Base-by-base conservation (phyloP, 306 rosid genomes). In the Ochetophila trinervis region DNA sequence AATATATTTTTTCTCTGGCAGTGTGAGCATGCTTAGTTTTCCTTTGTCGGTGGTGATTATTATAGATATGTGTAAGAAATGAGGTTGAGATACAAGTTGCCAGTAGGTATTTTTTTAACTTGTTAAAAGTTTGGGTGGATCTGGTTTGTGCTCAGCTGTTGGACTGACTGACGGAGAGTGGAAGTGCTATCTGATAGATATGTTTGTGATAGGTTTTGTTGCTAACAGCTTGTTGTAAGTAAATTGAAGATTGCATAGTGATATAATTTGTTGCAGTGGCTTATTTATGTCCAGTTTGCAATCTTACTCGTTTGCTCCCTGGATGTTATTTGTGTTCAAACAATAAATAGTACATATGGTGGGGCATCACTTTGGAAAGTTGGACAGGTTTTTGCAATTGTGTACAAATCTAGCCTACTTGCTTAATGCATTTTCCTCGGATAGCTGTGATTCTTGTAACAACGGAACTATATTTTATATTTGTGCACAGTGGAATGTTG, bases 61-160 rank as follows among this genome's bases (percentile, higher is more conserved):
- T 63, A 68, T 67, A 72, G 82, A 75, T 80, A 80, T 72, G 83
- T 83, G 85, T 83, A 82, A 80, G 86, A 82, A 82, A 85, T 80
- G 96, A 83, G 80, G 84, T 82, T 77, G 90, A 82, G 87, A 71
- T 87, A 67, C 80, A 52, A 71, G 65, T 69, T 72, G 76, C 18
- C 62, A 42, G 72, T 75, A 82, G 78, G 77, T 80, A 69, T 74
- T 81, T 40, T 40, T 66, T 78, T 80, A 83, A 72, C 78, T 64
- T 51, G 82, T 75, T 73, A 54, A 73, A 66, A 74, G 75, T 78
- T 79, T 80, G 82, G 45, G 73, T 71, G 66, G 50, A 51, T 73
- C 68, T 77, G 90, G 82, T 71, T 85, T 85, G 78, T 91, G 88
- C 91, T 88, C 94, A 62, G 84, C 87, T 86, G 97, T 86, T 87